A percentile compares a stretch with the other conserved stretches of the same genome.
phyloP scores from a whole-genome alignment of 2,329 filamentous ascomycete species.

The Tothia fuscella region DNA sequence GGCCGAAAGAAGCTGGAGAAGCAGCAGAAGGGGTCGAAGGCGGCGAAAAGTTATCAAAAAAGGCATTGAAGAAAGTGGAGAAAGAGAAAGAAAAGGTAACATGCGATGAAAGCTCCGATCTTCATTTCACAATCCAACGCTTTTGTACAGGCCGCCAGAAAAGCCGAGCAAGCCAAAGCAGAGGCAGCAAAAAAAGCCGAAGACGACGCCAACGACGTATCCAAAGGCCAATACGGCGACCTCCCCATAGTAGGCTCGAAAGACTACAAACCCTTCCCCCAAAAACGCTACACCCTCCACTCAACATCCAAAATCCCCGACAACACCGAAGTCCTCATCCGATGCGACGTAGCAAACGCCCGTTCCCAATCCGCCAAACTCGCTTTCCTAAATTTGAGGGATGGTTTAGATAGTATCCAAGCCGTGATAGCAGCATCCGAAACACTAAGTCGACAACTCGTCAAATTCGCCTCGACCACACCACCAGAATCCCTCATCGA shows the following conservation, averaged over 20 bases:
- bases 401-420: conserved; percentile 67
- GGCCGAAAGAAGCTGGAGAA: conserved; percentile 9
- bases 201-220: conserved; percentile 52
- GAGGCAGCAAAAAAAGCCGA: conserved; percentile 54
- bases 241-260: conserved; percentile 46
- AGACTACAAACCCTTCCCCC: conserved; percentile 37
- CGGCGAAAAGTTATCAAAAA: conserved; percentile 22
- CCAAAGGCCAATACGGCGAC: conserved; percentile 70
- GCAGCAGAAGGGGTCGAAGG: conserved; percentile 9
- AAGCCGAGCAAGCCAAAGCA: conserved; percentile 26
- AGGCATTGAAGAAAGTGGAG: conserved; percentile 29
- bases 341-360: conserved; percentile 76
- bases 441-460: conserved; percentile 71
- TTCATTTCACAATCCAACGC: not conserved
- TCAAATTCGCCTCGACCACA: conserved; percentile 73
- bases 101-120: not conserved
- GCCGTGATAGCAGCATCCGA: conserved; percentile 57
- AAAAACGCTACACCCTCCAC: conserved; percentile 48
- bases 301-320: conserved; percentile 47
- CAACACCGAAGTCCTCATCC: conserved; percentile 50
- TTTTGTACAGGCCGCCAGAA: conserved; percentile 25
- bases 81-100: conserved; percentile 30
- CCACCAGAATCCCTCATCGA: conserved; percentile 71
- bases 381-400: conserved; percentile 75
- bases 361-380: conserved; percentile 84